phyloP scores from a whole-genome alignment of 441 rosid genomes.

The Euphorbia celastroides region DNA sequence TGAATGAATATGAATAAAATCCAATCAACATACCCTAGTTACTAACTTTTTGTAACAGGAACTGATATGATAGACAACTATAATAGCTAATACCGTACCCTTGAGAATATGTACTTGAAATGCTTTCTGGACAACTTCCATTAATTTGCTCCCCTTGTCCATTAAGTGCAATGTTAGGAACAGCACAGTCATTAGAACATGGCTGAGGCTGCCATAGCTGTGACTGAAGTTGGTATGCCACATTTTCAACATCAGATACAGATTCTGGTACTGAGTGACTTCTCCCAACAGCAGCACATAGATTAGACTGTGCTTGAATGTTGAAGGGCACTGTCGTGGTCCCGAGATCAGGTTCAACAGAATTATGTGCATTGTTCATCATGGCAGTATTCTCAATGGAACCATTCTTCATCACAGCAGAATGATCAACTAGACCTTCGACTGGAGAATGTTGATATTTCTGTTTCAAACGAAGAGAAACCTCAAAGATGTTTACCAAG shows the following conservation, averaged over 20 bases:
- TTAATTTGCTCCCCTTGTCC: slow-evolving; percentile 35
- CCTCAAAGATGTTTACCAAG: not conserved
- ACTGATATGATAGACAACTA: not conserved
- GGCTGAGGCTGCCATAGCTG: slow-evolving; percentile 41
- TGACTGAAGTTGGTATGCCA: slow-evolving; percentile 39
- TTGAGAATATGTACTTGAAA: slow-evolving; percentile 70
- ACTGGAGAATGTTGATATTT: slow-evolving; percentile 36
- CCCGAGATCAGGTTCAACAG: slow-evolving; percentile 43
- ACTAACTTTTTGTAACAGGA: not conserved
- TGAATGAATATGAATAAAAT: not conserved
- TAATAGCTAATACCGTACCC: slow-evolving; percentile 38
- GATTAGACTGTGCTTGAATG: slow-evolving; percentile 32
- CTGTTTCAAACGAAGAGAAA: slow-evolving; percentile 32
- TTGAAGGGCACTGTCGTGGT: slow-evolving; percentile 28
- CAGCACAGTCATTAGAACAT: slow-evolving; percentile 26
- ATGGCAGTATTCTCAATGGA: slow-evolving; percentile 36
- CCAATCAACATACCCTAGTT: not conserved
- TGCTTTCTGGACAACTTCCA: slow-evolving; percentile 53
- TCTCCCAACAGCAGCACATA: slow-evolving; percentile 34
- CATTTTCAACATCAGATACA: slow-evolving; percentile 38
- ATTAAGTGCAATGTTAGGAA: slow-evolving; percentile 27
- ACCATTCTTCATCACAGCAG: slow-evolving; percentile 43
- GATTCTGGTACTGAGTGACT: slow-evolving; percentile 35
- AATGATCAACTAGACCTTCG: slow-evolving; percentile 39
- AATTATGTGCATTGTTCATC: slow-evolving; percentile 32